A percentile compares a stretch with the other conserved stretches of the same genome.
Conservation (phyloP, 1,139 yeast species). For the Pichia norvegensis region DNA sequence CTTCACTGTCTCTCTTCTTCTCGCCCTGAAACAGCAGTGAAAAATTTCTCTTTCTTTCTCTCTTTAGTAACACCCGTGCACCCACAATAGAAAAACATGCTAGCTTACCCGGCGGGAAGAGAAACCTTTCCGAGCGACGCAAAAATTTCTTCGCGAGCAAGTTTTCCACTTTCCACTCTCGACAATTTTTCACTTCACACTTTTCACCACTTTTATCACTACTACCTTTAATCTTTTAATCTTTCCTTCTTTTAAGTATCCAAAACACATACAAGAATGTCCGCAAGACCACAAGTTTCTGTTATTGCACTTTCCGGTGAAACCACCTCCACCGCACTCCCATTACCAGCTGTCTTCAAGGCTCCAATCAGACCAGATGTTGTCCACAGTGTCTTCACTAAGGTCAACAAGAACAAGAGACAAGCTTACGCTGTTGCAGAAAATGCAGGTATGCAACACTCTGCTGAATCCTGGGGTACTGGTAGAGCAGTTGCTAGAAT, state of each 20-base stretch:
- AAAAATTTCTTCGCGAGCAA: background rate
- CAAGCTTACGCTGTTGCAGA: slow-evolving; percentile 99
- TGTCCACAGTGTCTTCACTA: slow-evolving; percentile 97
- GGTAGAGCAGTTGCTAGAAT: slow-evolving; percentile 99
- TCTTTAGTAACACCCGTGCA: background rate
- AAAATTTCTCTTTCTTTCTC: too few species aligned
- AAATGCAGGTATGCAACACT: slow-evolving; percentile 99
- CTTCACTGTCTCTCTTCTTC: too few species aligned
- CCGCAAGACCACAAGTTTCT: slow-evolving; percentile 91
- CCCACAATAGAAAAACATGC: too few species aligned
- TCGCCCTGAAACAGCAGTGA: too few species aligned
- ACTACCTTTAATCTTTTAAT: background rate
- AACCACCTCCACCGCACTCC: slow-evolving; percentile 74
- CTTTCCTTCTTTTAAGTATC: slow-evolving; percentile 1
- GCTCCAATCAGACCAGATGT: slow-evolving; percentile 99
- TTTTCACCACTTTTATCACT: background rate
- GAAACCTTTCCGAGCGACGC: background rate
- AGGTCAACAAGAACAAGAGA: slow-evolving; percentile 99
- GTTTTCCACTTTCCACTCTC: background rate
- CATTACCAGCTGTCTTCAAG: slow-evolving; percentile 97
- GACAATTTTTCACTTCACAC: background rate
- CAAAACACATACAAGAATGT: slow-evolving; percentile 37
- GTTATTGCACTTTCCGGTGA: slow-evolving; percentile 81
- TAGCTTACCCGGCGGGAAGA: too few species aligned
- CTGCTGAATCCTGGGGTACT: slow-evolving; percentile 99